These are phyloP conservation scores for Aspergillus taichungensis DNA, from an alignment of 495 filamentous ascomycete species.

Conservation along the genomic window DNA sequence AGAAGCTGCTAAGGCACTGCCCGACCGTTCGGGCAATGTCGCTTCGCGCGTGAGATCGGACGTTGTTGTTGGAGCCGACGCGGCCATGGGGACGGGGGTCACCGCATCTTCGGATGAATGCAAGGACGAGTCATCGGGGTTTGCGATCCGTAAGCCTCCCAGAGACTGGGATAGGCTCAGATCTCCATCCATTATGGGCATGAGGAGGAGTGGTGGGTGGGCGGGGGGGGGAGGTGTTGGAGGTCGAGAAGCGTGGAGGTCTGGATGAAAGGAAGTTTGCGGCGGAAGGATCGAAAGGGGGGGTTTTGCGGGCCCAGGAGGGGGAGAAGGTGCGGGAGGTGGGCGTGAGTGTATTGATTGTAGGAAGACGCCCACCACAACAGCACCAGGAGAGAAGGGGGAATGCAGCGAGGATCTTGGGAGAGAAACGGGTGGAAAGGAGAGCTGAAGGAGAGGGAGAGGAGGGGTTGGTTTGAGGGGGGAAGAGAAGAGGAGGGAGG, in stretches of 20 bases:
- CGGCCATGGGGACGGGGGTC: slow-evolving; percentile 12
- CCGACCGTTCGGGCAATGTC: slow-evolving; percentile 14
- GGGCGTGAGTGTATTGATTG: not conserved
- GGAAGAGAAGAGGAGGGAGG: slow-evolving; percentile 8
- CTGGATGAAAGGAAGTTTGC: not conserved
- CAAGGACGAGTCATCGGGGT: slow-evolving; percentile 77
- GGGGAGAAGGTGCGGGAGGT: too few relatives aligned
- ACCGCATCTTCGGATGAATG: slow-evolving; percentile 40
- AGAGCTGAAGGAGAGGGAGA: slow-evolving; percentile 1
- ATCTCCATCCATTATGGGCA: slow-evolving; percentile 72
- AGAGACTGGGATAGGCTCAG: slow-evolving; percentile 86
- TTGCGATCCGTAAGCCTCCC: slow-evolving; percentile 93
- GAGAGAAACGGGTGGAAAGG: not conserved
- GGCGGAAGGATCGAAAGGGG: slow-evolving; percentile 1
- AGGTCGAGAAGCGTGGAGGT: too few relatives aligned
- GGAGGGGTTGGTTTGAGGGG: slow-evolving; percentile 5
- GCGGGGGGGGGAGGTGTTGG: not conserved
- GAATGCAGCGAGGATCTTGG: not conserved
- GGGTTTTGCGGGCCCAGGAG: not conserved
- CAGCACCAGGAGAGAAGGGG: not conserved
- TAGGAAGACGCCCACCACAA: not conserved
- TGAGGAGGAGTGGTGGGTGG: not conserved
- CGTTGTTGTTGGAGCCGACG: slow-evolving; percentile 15
- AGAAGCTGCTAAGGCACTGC: slow-evolving; percentile 3
- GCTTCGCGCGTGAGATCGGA: slow-evolving; percentile 12